Conservation (phyloP, 345 rosid species). For the Stellera chamaejasme region DNA sequence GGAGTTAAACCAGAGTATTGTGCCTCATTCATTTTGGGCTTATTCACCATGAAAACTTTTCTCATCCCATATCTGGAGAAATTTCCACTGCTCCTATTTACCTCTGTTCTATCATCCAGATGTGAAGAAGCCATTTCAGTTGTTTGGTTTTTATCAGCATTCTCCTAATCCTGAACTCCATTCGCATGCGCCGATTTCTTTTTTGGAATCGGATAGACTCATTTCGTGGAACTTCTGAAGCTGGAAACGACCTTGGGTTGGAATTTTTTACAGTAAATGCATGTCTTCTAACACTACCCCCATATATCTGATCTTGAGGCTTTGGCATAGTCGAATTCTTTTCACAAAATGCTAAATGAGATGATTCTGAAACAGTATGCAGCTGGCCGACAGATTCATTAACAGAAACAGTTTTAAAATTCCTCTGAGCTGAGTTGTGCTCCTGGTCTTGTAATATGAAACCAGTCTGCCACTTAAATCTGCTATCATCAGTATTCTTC, state of each 20-base stretch:
- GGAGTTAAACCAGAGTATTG: constrained; percentile 33
- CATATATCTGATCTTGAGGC: constrained; percentile 29
- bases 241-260: constrained; percentile 38
- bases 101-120: constrained; percentile 44
- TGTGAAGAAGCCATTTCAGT: constrained; percentile 23
- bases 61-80: constrained; percentile 35
- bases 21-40: constrained; percentile 42
- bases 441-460: constrained; percentile 26
- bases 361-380: constrained; percentile 25
- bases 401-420: constrained; percentile 21
- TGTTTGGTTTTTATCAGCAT: constrained; percentile 31
- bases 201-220: constrained; percentile 58
- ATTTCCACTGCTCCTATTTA: constrained; percentile 27
- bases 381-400: constrained; percentile 37
- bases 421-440: constrained; percentile 25
- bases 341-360: constrained; percentile 24
- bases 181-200: constrained; percentile 47
- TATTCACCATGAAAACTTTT: constrained; percentile 45
- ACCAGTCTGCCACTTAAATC: constrained; percentile 26
- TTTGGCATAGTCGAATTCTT: constrained; percentile 23
- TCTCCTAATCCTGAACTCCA: constrained; percentile 81
- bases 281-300: constrained; percentile 40
- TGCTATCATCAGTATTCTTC: constrained; percentile 21
- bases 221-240: constrained; percentile 42
- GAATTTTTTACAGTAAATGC: constrained; percentile 41